Percentiles rank a stretch among this genome's conserved stretches.
Conservation (phyloP, 495 filamentous ascomycete species). For the Penicillium silybi region DNA sequence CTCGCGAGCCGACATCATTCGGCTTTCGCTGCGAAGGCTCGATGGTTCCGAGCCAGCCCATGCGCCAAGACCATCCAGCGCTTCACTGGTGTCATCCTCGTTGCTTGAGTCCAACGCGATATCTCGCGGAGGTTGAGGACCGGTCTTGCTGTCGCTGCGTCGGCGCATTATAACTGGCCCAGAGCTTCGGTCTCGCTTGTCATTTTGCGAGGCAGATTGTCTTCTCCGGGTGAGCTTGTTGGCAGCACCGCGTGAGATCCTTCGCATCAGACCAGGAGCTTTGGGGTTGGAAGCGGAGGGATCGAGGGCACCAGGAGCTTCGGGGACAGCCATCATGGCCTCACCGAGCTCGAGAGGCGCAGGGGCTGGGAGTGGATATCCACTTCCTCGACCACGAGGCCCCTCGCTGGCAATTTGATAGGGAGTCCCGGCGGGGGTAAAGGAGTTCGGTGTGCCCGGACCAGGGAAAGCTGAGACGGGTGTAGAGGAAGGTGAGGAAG, state of each 20-base stretch:
- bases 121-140: constrained; percentile 51
- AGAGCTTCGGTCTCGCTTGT: constrained; percentile 77
- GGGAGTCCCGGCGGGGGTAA: constrained; percentile 49
- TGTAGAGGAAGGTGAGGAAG: constrained; percentile 31
- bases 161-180: constrained; percentile 84
- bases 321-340: constrained; percentile 44
- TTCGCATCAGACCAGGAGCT: constrained; percentile 58
- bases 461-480: constrained; percentile 29
- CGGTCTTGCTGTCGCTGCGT: constrained; percentile 80
- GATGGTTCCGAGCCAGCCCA: constrained; percentile 39
- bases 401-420: constrained; percentile 50
- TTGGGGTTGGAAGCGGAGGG: constrained; percentile 48
- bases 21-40: constrained; percentile 36
- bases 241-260: constrained; percentile 61
- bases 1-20: constrained; percentile 30
- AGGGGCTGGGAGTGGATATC: constrained; percentile 34
- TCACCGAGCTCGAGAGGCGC: constrained; percentile 53
- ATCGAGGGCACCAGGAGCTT: constrained; percentile 41
- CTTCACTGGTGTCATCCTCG: constrained; percentile 64
- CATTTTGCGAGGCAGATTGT: constrained; percentile 66
- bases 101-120: constrained; percentile 48
- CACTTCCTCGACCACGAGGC: constrained; percentile 40
- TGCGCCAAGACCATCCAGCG: constrained; percentile 33
- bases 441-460: constrained; percentile 34
- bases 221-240: constrained; percentile 62